These are phyloP conservation scores for Patellifolia procumbens DNA, from an alignment of 179 eudicot species.

Conservation along the genomic window DNA sequence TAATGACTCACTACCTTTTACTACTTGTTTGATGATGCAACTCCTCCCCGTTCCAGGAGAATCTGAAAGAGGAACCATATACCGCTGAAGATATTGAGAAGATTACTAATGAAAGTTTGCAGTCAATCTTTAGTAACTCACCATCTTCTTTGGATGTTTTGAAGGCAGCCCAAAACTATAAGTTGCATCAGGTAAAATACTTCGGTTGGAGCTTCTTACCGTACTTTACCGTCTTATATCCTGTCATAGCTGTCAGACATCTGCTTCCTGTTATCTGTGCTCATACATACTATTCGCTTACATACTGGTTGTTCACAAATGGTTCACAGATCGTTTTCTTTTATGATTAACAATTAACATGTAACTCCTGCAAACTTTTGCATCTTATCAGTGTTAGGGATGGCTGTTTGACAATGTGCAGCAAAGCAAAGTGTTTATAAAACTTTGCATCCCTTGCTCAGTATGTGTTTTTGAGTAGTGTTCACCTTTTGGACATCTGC, in stretches of 20 bases:
- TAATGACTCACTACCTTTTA: background rate
- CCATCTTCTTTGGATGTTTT: constrained; percentile 84
- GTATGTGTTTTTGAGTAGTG: too few species aligned
- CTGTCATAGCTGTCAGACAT: background rate
- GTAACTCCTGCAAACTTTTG: background rate
- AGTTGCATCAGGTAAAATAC: constrained; percentile 71
- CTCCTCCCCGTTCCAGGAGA: constrained; percentile 49
- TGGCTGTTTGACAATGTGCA: background rate
- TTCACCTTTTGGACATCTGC: background rate
- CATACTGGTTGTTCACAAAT: background rate
- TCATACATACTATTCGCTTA: background rate
- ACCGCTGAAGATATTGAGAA: constrained; percentile 77
- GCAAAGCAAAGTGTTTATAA: background rate
- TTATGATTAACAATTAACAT: background rate
- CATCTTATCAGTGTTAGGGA: background rate
- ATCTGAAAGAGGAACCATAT: constrained; percentile 80
- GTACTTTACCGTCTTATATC: background rate
- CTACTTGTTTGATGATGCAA: background rate
- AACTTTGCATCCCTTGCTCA: background rate
- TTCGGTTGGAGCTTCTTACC: background rate
- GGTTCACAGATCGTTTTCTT: background rate
- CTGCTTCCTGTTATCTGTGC: background rate
- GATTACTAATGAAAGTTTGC: constrained; percentile 54
- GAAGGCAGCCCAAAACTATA: constrained; percentile 76
- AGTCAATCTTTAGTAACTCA: constrained; percentile 65